These are phyloP conservation scores for Chalciporus sp. DNA, from an alignment of 1,284 basidiomycete species.

Conservation along the genomic window DNA sequence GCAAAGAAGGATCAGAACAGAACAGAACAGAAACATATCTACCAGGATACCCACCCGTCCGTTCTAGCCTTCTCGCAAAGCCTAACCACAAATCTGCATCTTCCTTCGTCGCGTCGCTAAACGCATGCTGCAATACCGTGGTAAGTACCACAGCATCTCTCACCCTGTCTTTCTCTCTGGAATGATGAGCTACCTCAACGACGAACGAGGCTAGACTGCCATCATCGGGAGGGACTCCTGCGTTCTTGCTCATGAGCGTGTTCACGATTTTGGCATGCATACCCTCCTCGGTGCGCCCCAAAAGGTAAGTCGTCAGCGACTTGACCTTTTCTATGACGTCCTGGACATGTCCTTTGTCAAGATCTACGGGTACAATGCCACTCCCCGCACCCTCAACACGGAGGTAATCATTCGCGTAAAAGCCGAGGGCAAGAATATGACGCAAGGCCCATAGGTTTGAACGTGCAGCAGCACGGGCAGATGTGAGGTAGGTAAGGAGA, in stretches of 20 bases:
- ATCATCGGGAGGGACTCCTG: constrained; percentile 21
- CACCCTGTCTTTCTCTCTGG: constrained; percentile 47
- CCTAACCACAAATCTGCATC: constrained; percentile 81
- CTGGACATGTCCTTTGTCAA: constrained; percentile 24
- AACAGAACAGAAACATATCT: not conserved
- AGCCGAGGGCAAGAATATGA: constrained; percentile 61
- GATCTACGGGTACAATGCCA: constrained; percentile 44
- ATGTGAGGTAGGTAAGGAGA: constrained; percentile 58
- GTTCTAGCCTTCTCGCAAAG: constrained; percentile 64
- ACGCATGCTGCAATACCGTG: constrained; percentile 58
- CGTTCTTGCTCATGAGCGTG: constrained; percentile 31
- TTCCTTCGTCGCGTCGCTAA: constrained; percentile 58
- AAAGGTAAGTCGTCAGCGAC: constrained; percentile 68
- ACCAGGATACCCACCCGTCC: constrained; percentile 46
- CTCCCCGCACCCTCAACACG: constrained; percentile 51
- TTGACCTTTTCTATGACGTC: constrained; percentile 55
- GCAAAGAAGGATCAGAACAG: constrained; percentile 1
- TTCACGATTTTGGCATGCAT: constrained; percentile 24
- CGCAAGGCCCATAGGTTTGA: constrained; percentile 63
- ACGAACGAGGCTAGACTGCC: constrained; percentile 44
- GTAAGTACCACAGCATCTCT: constrained; percentile 61
- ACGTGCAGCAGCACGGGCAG: constrained; percentile 62
- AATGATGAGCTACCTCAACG: constrained; percentile 40
- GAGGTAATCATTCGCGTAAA: constrained; percentile 59
- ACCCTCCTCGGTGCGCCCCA: constrained; percentile 48